phyloP scores from a whole-genome alignment of 2,329 filamentous ascomycete genomes.

The Aspergillus sp. region DNA sequence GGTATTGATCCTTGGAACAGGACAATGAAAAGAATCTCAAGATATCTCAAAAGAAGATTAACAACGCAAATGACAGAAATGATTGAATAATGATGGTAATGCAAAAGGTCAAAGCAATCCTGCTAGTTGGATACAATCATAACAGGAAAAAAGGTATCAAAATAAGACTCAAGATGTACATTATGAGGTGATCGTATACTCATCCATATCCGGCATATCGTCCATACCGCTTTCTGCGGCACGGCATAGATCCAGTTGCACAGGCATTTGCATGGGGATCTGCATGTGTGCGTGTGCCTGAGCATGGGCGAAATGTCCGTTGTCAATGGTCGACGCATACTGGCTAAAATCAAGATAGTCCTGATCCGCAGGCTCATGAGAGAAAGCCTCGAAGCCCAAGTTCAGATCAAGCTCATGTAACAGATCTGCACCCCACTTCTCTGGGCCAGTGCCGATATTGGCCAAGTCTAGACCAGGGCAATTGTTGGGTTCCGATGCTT shows the following conservation, averaged over 20 bases:
- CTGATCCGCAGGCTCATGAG: slow-evolving; percentile 9
- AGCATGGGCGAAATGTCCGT: slow-evolving; percentile 4
- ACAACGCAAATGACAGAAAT: neutral
- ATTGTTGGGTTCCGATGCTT: slow-evolving; percentile 2
- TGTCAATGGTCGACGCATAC: slow-evolving; percentile 37
- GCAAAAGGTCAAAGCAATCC: neutral
- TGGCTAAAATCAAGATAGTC: slow-evolving; percentile 32
- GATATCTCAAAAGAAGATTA: neutral
- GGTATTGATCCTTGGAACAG: neutral
- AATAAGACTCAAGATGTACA: neutral
- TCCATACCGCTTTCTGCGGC: slow-evolving; percentile 32
- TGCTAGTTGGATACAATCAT: neutral
- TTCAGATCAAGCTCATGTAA: slow-evolving; percentile 34
- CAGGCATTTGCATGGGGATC: neutral
- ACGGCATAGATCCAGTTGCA: slow-evolving; percentile 22
- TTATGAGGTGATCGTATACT: slow-evolving; percentile 35
- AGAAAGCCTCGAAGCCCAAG: slow-evolving; percentile 28
- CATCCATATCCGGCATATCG: slow-evolving; percentile 38
- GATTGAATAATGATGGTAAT: neutral
- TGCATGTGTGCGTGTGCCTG: neutral
- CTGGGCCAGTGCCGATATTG: slow-evolving; percentile 13
- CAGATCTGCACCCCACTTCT: slow-evolving; percentile 31
- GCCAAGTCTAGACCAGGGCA: slow-evolving; percentile 14
- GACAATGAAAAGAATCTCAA: neutral
- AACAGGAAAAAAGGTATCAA: neutral